A percentile compares a stretch with the other conserved stretches of the same genome.
Evolutionary conservation across 495 filamentous ascomycete genomes (phyloP).

Genomic region (Aspergillus haitiensis): DNA sequence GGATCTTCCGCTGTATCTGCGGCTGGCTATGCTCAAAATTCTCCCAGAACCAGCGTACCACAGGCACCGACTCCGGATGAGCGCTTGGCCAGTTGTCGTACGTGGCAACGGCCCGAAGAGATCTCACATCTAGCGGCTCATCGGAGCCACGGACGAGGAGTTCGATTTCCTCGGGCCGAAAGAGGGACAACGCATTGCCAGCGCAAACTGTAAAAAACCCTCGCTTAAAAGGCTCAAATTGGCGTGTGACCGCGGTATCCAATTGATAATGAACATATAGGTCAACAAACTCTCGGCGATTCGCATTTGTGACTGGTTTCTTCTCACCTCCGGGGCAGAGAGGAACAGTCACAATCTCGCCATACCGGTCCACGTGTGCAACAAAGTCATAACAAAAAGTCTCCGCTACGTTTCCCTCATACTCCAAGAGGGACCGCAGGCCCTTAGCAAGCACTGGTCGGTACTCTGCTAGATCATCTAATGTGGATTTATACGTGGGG

Average conservation of each 20-base stretch:
- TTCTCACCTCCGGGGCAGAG: conserved; percentile 76
- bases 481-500: conserved; percentile 64
- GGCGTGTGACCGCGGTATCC: conserved; percentile 73
- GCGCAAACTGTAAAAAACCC: conserved; percentile 94
- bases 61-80: conserved; percentile 57
- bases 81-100: conserved; percentile 74
- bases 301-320: conserved; percentile 77
- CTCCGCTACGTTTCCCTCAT: conserved; percentile 79
- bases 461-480: conserved; percentile 85
- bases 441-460: conserved; percentile 76
- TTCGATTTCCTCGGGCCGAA: conserved; percentile 94
- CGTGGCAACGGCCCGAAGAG: conserved; percentile 72
- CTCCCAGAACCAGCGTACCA: conserved; percentile 87
- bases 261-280: conserved; percentile 80
- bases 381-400: conserved; percentile 86
- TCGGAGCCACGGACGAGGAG: conserved; percentile 87
- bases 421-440: conserved; percentile 74
- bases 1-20: conserved; percentile 69
- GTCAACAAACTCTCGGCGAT: conserved; percentile 86
- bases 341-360: conserved; percentile 59
- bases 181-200: conserved; percentile 84
- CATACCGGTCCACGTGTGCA: conserved; percentile 75
- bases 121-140: conserved; percentile 74
- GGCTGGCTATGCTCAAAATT: conserved; percentile 67
- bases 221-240: conserved; percentile 94